phyloP scores from a whole-genome alignment of 2,329 filamentous ascomycete genomes.

The Ascocoryne sarcoides region DNA sequence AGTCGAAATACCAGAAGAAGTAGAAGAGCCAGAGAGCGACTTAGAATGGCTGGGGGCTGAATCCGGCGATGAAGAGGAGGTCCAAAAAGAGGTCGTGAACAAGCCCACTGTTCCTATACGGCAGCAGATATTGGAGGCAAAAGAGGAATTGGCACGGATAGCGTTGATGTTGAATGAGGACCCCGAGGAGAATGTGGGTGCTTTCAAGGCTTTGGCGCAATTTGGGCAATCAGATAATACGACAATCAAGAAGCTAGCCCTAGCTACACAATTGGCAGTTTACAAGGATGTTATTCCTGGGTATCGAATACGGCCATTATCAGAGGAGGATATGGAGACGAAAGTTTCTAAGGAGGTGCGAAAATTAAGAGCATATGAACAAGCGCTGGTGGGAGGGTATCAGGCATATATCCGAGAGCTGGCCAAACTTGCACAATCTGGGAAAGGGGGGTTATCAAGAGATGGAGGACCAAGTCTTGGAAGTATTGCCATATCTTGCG shows the following conservation, averaged over 20 bases:
- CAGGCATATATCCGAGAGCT: constrained; percentile 75
- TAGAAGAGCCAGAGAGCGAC: constrained; percentile 52
- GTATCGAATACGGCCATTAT: constrained; percentile 80
- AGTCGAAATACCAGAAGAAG: constrained; percentile 45
- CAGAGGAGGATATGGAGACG: constrained; percentile 63
- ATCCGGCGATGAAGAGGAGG: constrained; percentile 32
- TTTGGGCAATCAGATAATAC: constrained; percentile 61
- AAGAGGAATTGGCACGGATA: constrained; percentile 84
- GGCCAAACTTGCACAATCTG: constrained; percentile 55
- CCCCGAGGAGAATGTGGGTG: constrained; percentile 78
- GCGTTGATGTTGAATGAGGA: constrained; percentile 68
- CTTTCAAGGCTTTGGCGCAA: constrained; percentile 68
- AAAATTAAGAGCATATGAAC: constrained; percentile 74
- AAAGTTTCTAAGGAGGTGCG: constrained; percentile 91
- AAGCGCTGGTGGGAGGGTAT: constrained; percentile 77
- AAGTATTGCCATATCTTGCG: constrained; percentile 74
- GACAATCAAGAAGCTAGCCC: constrained; percentile 74
- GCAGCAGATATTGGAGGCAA: constrained; percentile 75
- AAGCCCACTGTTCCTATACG: constrained; percentile 61
- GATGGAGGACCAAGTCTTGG: constrained; percentile 45
- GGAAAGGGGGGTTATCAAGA: constrained; percentile 28
- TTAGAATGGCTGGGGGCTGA: constrained; percentile 53
- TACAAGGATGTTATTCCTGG: constrained; percentile 96
- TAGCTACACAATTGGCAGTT: constrained; percentile 79
- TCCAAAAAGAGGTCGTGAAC: constrained; percentile 38